Percentiles rank a stretch among this genome's conserved stretches.
Conservation (phyloP, 192 early-diverging fungal genomes). For the Globomyces pollinis-pini region DNA sequence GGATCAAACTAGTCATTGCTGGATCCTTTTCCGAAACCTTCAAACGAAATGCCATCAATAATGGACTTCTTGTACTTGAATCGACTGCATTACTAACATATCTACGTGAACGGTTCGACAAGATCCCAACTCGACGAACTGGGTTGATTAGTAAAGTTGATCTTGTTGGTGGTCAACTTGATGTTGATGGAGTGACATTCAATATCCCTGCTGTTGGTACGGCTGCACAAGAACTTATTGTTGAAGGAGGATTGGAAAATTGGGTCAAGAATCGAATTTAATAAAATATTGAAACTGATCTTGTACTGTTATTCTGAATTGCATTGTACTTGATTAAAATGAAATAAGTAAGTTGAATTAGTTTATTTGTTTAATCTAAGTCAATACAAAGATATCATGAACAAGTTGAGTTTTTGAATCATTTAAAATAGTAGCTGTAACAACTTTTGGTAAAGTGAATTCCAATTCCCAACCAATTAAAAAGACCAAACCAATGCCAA, state of each 20-base stretch:
- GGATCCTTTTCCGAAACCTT: slow-evolving; percentile 96
- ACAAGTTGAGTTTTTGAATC: too few relatives aligned
- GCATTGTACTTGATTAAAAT: too few relatives aligned
- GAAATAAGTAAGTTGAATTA: too few relatives aligned
- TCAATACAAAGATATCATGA: too few relatives aligned
- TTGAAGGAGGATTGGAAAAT: slow-evolving; percentile 87
- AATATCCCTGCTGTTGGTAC: slow-evolving; percentile 63
- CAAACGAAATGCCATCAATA: slow-evolving; percentile 99
- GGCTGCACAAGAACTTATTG: slow-evolving; percentile 96
- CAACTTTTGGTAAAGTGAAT: too few relatives aligned
- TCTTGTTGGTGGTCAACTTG: slow-evolving; percentile 60
- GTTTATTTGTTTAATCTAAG: too few relatives aligned
- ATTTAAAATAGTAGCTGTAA: too few relatives aligned
- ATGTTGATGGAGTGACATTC: slow-evolving; percentile 35
- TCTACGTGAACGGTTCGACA: slow-evolving; percentile 42
- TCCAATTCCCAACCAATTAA: too few relatives aligned
- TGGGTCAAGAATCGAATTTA: slow-evolving; percentile 62
- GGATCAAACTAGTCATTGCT: slow-evolving; percentile 77
- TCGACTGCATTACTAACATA: slow-evolving; percentile 71
- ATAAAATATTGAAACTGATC: too few relatives aligned
- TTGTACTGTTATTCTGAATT: too few relatives aligned
- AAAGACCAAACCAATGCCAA: too few relatives aligned
- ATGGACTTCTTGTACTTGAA: slow-evolving; percentile 88
- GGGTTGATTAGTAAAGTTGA: slow-evolving; percentile 66
- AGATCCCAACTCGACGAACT: slow-evolving; percentile 62